Conservation (phyloP, 345 rosid genomes). For the Ceriops tagal region DNA sequence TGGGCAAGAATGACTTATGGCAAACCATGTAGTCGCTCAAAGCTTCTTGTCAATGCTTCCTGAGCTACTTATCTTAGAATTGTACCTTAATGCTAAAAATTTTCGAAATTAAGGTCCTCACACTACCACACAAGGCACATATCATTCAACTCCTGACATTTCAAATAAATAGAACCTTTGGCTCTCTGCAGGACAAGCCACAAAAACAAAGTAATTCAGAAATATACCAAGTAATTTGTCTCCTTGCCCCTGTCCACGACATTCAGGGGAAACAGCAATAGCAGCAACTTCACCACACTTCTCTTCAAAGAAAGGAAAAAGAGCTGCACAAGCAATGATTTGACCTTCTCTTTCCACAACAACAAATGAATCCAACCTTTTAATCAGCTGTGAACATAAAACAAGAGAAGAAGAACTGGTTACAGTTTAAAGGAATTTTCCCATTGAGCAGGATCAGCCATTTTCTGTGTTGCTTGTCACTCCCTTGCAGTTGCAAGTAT, state of each 20-base stretch:
- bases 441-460: neutral
- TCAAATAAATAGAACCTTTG: neutral
- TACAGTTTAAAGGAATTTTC: slow-evolving; percentile 4
- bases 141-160: too few relatives aligned
- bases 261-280: slow-evolving; percentile 86
- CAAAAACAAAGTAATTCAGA: neutral
- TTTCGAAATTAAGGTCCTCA: too few relatives aligned
- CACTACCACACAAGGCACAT: too few relatives aligned
- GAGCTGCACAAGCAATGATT: slow-evolving; percentile 88
- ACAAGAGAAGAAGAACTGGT: slow-evolving; percentile 10
- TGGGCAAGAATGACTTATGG: neutral
- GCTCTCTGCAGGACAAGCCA: neutral
- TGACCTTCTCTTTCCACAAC: slow-evolving; percentile 96
- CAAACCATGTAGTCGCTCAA: too few relatives aligned
- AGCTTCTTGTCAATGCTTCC: too few relatives aligned
- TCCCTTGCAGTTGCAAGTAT: neutral
- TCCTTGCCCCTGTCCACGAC: slow-evolving; percentile 96
- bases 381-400: slow-evolving; percentile 49
- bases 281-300: slow-evolving; percentile 94
- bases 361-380: slow-evolving; percentile 52
- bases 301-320: slow-evolving; percentile 73
- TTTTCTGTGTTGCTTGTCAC: neutral
- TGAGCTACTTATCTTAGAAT: too few relatives aligned
- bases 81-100: too few relatives aligned
- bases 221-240: slow-evolving; percentile 84